Evolutionary conservation across 2,329 filamentous ascomycete species (phyloP).

Genomic region (Sclerotinia subarctica): DNA sequence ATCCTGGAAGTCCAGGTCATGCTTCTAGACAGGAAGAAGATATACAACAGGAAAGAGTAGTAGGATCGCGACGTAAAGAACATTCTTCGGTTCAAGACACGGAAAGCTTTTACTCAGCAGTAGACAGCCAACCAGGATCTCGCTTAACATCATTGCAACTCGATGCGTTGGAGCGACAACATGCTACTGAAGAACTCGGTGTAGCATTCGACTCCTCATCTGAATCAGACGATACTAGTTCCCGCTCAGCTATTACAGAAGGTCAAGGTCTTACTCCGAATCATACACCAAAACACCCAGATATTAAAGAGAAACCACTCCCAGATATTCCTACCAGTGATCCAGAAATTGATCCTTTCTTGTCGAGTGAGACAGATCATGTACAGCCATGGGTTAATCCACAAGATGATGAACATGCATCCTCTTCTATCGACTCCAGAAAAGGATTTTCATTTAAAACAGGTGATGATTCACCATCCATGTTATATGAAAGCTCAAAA

Average conservation of each 20-base stretch:
- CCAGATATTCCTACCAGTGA: conserved; percentile 19
- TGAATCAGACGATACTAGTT: conserved; percentile 25
- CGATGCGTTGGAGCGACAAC: conserved; percentile 22
- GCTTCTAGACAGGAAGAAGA: not conserved
- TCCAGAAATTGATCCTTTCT: not conserved
- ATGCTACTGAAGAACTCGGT: conserved; percentile 21
- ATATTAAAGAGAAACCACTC: conserved; percentile 25
- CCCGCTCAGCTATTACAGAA: not conserved
- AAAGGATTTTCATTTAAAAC: conserved; percentile 32
- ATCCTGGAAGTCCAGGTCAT: not conserved
- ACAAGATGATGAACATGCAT: not conserved
- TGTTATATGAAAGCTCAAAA: not conserved
- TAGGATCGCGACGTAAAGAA: not conserved
- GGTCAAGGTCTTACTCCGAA: not conserved
- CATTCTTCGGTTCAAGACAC: conserved; percentile 5
- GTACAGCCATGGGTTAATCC: conserved; percentile 2
- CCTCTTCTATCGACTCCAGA: not conserved
- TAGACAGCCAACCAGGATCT: not conserved
- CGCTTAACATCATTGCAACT: conserved; percentile 20
- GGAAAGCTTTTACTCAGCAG: conserved; percentile 1
- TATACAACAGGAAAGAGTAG: not conserved
- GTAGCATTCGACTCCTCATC: conserved; percentile 26
- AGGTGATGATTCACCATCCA: conserved; percentile 29
- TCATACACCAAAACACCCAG: not conserved
- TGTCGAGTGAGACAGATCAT: not conserved